phyloP scores from a whole-genome alignment of 108 stramenopile species.

The Discostella pseudostelligera region DNA sequence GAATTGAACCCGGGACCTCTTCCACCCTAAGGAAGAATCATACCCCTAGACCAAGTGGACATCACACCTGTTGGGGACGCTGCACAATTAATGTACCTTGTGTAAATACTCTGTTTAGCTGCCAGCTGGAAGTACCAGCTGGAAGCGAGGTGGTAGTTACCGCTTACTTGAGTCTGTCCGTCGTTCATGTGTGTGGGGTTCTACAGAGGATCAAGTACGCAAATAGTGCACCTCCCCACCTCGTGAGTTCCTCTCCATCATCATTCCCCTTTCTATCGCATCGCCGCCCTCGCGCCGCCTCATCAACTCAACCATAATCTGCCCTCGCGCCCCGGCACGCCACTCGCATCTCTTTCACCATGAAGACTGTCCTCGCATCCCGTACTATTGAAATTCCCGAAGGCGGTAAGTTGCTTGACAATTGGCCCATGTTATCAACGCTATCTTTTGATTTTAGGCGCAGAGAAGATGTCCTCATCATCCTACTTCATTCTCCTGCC shows the following conservation, averaged over 20 bases:
- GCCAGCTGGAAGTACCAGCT: no score
- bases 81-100: no score
- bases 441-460: background rate
- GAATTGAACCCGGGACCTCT: slow-evolving; percentile 10
- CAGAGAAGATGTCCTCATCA: slow-evolving; percentile 1
- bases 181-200: no score
- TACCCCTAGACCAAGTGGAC: background rate
- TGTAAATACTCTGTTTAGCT: no score
- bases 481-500: slow-evolving; percentile 5
- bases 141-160: no score
- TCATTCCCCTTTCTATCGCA: background rate
- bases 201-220: no score
- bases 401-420: slow-evolving; percentile 44
- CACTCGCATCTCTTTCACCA: slow-evolving; percentile 53
- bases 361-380: slow-evolving; percentile 85
- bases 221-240: no score
- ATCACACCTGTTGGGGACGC: background rate
- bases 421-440: background rate
- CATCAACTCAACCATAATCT: background rate
- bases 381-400: slow-evolving; percentile 75
- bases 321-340: slow-evolving; percentile 66
- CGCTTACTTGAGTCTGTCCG: no score
- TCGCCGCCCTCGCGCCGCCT: background rate
- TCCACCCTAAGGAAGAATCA: slow-evolving; percentile 12
- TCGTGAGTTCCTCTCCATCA: no score